phyloP scores from a whole-genome alignment of 805 yeast species.

The Suhomyces vadensis region DNA sequence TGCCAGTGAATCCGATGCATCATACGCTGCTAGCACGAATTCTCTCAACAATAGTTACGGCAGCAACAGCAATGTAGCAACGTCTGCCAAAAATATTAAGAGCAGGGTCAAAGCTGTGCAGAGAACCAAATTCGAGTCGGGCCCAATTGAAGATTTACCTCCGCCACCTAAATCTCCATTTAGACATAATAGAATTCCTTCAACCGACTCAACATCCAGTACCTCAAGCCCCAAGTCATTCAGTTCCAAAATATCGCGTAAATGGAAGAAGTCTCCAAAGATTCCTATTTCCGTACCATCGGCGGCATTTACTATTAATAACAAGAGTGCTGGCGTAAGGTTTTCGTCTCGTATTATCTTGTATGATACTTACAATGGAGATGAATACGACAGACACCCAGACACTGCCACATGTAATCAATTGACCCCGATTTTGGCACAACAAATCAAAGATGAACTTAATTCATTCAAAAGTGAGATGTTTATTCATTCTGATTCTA shows the following conservation, averaged over 20 bases:
- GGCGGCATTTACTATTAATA: not conserved
- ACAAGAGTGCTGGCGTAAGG: slow-evolving; percentile 40
- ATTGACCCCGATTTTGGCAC: slow-evolving; percentile 83
- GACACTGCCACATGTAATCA: slow-evolving; percentile 91
- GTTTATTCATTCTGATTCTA: slow-evolving; percentile 80
- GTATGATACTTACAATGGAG: slow-evolving; percentile 79
- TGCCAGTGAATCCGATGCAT: slow-evolving; percentile 18
- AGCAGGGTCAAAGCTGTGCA: too few species aligned
- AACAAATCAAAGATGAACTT: slow-evolving; percentile 80
- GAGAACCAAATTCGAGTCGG: not conserved
- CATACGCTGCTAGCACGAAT: not conserved
- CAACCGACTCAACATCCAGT: slow-evolving; percentile 24
- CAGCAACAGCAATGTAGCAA: not conserved
- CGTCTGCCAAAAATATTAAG: not conserved
- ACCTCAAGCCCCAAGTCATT: slow-evolving; percentile 35
- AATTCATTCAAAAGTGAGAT: slow-evolving; percentile 76
- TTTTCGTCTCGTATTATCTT: slow-evolving; percentile 83
- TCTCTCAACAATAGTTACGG: not conserved
- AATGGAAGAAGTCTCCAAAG: slow-evolving; percentile 25
- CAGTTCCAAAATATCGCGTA: slow-evolving; percentile 30
- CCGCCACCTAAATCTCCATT: slow-evolving; percentile 22
- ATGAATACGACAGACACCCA: slow-evolving; percentile 90
- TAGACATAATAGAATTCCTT: slow-evolving; percentile 33
- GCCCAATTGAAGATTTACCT: slow-evolving; percentile 9
- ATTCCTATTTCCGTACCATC: not conserved